Evolutionary conservation across 805 yeast genomes (phyloP), one percentile per base, ranked within the genome.

Genomic region (Teunomyces aglyptinius): DNA sequence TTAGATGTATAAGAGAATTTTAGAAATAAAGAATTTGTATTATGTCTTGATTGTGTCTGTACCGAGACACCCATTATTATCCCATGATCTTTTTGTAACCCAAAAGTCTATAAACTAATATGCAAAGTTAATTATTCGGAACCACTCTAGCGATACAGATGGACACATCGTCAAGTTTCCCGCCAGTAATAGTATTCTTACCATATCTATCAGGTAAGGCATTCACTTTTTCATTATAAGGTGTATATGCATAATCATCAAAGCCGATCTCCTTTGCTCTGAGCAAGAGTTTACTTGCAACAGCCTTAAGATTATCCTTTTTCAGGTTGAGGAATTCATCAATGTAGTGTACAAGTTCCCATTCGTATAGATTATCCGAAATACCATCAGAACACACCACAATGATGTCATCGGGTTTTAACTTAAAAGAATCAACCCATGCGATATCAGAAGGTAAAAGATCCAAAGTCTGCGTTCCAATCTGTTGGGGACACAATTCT

Each of bases 161-260:
- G 0, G 81, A 72, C 67, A 77, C 78, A 53, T 78, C 83, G 56
- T 78, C 83, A 44, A 78, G 59, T 48, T 78, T 78, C 0, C 83
- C 83, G 2, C 83, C 83, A 24, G 71, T 61, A 44, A 75, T 73
- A 18, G 58, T 45, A 31, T 58, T 60, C 3, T 56, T 55, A 8
- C 73, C 71, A 40, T 51, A 62, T 38, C 56, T 53, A 28, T 57
- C 58, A 7, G 76, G 71, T 41, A 76, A 63, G 19, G 70, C 61
- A 53, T 74, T 76, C 13, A 78, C 75, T 57, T 67, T 73, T 51
- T 75, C 81, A 48, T 77, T 78, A 50, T 78, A 78, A 2, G 83
- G 83, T 20, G 80, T 72, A 43, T 68, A 76, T 11, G 80, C 76
- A 53, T 71, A 75, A 51, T 72, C 80, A 56, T 78, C 83, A 56